Percentiles rank a stretch among this genome's conserved stretches.
Evolutionary conservation across 202 grass and related monocot genomes (phyloP).

Genomic region (Carex arenaria): DNA sequence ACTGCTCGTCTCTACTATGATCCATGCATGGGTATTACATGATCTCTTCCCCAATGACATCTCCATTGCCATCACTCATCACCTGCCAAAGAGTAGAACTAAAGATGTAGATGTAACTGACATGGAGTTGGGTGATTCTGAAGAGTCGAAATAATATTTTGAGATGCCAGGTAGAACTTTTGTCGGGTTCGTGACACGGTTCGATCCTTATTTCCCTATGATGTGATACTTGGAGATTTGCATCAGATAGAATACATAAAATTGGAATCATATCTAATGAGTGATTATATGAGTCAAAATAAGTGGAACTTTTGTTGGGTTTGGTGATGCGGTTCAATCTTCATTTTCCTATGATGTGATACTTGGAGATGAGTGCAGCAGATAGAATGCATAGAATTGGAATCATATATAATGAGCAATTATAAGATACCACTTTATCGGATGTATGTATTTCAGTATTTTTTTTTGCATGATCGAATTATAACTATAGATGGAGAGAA

Average conservation of each 20-base stretch:
- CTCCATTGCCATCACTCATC: conserved; percentile 74
- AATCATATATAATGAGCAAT: not conserved
- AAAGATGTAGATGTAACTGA: conserved; percentile 6
- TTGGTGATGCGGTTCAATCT: too few species aligned
- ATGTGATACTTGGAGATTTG: not conserved
- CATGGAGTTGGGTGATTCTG: conserved; percentile 13
- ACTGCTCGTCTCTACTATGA: conserved; percentile 59
- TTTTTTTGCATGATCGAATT: not conserved
- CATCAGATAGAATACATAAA: not conserved
- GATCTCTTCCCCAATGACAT: conserved; percentile 96
- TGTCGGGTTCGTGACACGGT: not conserved
- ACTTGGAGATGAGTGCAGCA: not conserved
- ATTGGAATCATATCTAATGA: not conserved
- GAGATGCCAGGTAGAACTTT: not conserved
- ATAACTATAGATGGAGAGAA: not conserved
- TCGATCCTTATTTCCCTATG: not conserved
- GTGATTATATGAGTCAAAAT: not conserved
- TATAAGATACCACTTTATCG: not conserved
- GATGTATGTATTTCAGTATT: not conserved
- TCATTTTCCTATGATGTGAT: not conserved
- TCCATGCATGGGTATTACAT: conserved; percentile 56
- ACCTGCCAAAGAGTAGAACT: conserved; percentile 6
- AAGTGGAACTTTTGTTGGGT: too few species aligned
- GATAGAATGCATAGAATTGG: not conserved
- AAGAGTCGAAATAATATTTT: not conserved